phyloP scores from a whole-genome alignment of 257 asterid species.

The Ballota nigra region DNA sequence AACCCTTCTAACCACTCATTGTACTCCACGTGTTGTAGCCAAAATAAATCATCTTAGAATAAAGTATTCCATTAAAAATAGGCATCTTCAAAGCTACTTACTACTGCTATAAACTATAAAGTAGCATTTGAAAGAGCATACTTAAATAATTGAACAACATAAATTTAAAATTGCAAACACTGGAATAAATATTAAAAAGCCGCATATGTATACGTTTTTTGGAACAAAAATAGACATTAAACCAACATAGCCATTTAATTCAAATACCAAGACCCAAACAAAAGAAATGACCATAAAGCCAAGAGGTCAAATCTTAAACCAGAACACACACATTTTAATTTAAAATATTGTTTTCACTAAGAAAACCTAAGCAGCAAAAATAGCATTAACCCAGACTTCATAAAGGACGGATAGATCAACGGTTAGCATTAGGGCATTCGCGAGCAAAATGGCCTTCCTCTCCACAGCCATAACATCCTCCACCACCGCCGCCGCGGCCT shows the following conservation, averaged over 20 bases:
- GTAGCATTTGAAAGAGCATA: too few relatives aligned
- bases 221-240: conserved; percentile 11
- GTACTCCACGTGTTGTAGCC: too few relatives aligned
- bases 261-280: conserved; percentile 21
- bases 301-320: conserved; percentile 14
- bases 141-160: too few relatives aligned
- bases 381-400: neutral
- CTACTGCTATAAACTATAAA: too few relatives aligned
- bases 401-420: conserved; percentile 26
- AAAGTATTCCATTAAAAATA: too few relatives aligned
- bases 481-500: conserved; percentile 20
- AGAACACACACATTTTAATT: conserved; percentile 1
- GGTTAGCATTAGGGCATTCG: conserved; percentile 39
- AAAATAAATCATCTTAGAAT: neutral
- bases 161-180: neutral
- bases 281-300: conserved; percentile 13
- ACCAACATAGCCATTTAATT: conserved; percentile 6
- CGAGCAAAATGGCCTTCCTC: conserved; percentile 41
- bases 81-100: too few relatives aligned
- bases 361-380: conserved; percentile 13
- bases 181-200: neutral
- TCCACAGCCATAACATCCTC: conserved; percentile 40
- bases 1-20: too few relatives aligned
- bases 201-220: conserved; percentile 5
- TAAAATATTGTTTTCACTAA: neutral